Evolutionary conservation across 2,329 filamentous ascomycete genomes (phyloP).

Genomic region (Colletotrichum truncatum): DNA sequence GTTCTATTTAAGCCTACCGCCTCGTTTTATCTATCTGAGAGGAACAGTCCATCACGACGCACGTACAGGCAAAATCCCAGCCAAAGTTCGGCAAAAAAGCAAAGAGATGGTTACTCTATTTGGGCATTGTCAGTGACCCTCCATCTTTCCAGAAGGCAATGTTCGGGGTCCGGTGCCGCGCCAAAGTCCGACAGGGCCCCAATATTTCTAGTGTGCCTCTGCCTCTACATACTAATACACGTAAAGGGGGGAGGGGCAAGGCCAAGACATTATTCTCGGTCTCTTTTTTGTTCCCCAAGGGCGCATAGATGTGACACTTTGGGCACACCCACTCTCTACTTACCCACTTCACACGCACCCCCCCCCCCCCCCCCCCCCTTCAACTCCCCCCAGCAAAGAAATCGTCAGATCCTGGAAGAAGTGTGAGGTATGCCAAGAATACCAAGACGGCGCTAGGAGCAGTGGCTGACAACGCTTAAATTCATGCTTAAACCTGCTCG

Average conservation of each 20-base stretch:
- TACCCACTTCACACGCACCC: neutral
- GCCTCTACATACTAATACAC: too few relatives aligned
- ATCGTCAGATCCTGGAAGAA: constrained; percentile 28
- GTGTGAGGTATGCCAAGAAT: constrained; percentile 47
- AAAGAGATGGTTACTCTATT: neutral
- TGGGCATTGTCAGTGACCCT: neutral
- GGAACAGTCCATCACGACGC: too few relatives aligned
- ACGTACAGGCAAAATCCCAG: neutral
- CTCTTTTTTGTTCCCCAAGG: too few relatives aligned
- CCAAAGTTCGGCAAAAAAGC: neutral
- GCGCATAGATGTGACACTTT: too few relatives aligned
- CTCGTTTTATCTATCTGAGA: too few relatives aligned
- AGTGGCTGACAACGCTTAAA: constrained; percentile 59
- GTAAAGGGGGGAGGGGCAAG: neutral
- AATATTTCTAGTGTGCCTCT: too few relatives aligned
- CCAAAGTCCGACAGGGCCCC: constrained; percentile 33
- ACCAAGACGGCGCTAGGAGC: constrained; percentile 32
- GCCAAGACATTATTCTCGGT: neutral
- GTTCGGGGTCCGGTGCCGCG: constrained; percentile 25
- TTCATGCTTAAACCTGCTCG: constrained; percentile 55
- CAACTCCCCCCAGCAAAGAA: neutral
- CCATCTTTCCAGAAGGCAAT: constrained; percentile 1
- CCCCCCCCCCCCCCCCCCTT: neutral
- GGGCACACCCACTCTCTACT: too few relatives aligned
- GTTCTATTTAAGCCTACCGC: too few relatives aligned